Evolutionary conservation across 768 basidiomycete species (phyloP).

Genomic region (Hebeloma cylindrosporum): DNA sequence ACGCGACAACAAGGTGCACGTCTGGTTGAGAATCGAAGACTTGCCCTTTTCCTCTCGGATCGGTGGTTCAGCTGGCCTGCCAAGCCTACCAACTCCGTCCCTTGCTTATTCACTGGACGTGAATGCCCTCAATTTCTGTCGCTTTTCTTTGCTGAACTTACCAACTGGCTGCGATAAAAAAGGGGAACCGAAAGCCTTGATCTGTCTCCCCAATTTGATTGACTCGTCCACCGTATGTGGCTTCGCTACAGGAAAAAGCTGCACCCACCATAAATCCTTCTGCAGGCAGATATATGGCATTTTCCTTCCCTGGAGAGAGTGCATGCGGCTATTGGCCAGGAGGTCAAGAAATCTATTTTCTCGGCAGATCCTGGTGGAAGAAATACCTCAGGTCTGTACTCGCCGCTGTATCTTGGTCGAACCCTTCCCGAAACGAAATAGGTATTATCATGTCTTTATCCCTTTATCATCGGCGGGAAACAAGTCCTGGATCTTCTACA

Average conservation of each 20-base stretch:
- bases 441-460: constrained; percentile 92
- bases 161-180: constrained; percentile 2
- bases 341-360: constrained; percentile 35
- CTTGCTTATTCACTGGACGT: constrained; percentile 76
- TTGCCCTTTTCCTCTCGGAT: constrained; percentile 41
- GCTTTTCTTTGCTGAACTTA: constrained; percentile 65
- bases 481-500: constrained; percentile 27
- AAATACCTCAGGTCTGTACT: constrained; percentile 52
- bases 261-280: not conserved
- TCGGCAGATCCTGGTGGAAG: constrained; percentile 49
- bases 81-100: constrained; percentile 48
- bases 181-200: constrained; percentile 40
- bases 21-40: constrained; percentile 61
- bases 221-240: constrained; percentile 76
- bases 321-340: constrained; percentile 83
- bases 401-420: not conserved
- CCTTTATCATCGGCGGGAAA: constrained; percentile 42
- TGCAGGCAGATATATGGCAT: constrained; percentile 85
- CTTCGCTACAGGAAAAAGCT: not conserved
- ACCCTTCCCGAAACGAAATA: constrained; percentile 24
- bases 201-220: constrained; percentile 86
- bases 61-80: constrained; percentile 57
- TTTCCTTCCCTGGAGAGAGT: constrained; percentile 67
- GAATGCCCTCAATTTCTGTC: constrained; percentile 93
- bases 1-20: constrained; percentile 82